A percentile compares a stretch with the other conserved stretches of the same genome.
Evolutionary conservation across 73 alveolate genomes (phyloP).

Genomic region (Stentor coeruleus): DNA sequence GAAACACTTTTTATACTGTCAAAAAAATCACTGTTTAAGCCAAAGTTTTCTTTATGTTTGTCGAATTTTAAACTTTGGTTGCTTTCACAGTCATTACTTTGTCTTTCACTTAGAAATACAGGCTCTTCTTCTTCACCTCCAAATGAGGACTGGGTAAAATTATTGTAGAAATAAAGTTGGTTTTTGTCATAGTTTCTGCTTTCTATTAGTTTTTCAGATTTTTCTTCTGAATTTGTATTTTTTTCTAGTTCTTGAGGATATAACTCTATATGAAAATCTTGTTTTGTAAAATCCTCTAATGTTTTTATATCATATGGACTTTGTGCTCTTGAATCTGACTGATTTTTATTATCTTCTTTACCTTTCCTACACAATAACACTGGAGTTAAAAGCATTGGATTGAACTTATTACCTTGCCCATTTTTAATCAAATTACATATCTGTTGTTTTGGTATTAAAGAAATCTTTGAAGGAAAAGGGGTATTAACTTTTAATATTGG

Average conservation of each 20-base stretch:
- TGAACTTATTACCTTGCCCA: background rate
- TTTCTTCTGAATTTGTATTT: too few species aligned
- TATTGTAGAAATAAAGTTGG: too few species aligned
- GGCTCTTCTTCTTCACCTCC: background rate
- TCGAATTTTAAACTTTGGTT: slow-evolving; percentile 1
- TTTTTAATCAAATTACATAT: background rate
- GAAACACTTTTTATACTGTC: background rate
- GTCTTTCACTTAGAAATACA: background rate
- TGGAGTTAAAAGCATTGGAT: background rate
- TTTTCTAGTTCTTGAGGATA: too few species aligned
- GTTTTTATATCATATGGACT: too few species aligned
- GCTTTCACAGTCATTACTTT: background rate
- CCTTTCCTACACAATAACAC: background rate
- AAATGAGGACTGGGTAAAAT: background rate
- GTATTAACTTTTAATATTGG: background rate
- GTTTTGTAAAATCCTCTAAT: too few species aligned
- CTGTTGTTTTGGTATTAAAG: background rate
- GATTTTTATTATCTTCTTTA: background rate
- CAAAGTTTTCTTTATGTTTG: background rate
- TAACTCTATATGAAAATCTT: too few species aligned
- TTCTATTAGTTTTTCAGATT: too few species aligned
- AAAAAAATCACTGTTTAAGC: too few species aligned
- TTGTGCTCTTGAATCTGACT: background rate
- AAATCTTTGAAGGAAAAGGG: background rate
- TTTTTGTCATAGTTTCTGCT: too few species aligned